Conservation (phyloP, 2,329 filamentous ascomycete genomes). For the Albifimbria verrucaria region DNA sequence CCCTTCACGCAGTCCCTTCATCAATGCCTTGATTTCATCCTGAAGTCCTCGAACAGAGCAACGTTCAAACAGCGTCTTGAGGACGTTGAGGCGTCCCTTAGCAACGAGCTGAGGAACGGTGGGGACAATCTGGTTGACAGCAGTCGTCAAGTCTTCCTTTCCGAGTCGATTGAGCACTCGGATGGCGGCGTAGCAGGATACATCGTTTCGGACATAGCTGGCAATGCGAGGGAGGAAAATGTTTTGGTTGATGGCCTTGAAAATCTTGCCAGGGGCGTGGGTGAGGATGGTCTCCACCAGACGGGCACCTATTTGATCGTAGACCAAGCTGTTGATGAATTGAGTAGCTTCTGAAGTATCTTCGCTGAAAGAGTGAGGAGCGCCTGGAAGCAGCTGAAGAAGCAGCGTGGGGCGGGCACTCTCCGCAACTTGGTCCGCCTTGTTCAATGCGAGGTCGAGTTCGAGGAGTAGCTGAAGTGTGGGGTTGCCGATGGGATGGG, state of each 20-base stretch:
- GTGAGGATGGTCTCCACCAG: slow-evolving; percentile 83
- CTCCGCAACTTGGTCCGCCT: slow-evolving; percentile 42
- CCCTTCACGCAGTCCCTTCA: slow-evolving; percentile 44
- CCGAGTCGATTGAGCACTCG: slow-evolving; percentile 78
- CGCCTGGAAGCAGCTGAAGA: slow-evolving; percentile 74
- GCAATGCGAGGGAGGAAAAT: slow-evolving; percentile 78
- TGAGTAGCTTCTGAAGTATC: slow-evolving; percentile 67
- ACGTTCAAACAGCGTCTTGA: slow-evolving; percentile 80
- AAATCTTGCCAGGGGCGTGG: slow-evolving; percentile 79
- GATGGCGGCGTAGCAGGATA: slow-evolving; percentile 83
- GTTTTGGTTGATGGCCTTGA: slow-evolving; percentile 81
- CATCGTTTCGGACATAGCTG: slow-evolving; percentile 81
- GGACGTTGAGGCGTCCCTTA: slow-evolving; percentile 72
- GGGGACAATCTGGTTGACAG: slow-evolving; percentile 67
- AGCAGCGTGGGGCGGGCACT: slow-evolving; percentile 55
- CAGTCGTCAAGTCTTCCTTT: slow-evolving; percentile 78
- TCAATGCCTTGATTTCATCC: slow-evolving; percentile 46
- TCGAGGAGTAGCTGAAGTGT: slow-evolving; percentile 87
- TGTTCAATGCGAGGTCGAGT: slow-evolving; percentile 74
- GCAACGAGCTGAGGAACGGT: slow-evolving; percentile 71
- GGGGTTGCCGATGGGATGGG: slow-evolving; percentile 87
- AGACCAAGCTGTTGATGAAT: slow-evolving; percentile 84
- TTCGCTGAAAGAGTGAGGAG: slow-evolving; percentile 65
- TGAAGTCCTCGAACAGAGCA: slow-evolving; percentile 66
- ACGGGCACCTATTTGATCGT: slow-evolving; percentile 86